These are phyloP conservation scores for Cudoniella acicularis DNA, from an alignment of 495 filamentous ascomycete genomes.

Conservation along the genomic window DNA sequence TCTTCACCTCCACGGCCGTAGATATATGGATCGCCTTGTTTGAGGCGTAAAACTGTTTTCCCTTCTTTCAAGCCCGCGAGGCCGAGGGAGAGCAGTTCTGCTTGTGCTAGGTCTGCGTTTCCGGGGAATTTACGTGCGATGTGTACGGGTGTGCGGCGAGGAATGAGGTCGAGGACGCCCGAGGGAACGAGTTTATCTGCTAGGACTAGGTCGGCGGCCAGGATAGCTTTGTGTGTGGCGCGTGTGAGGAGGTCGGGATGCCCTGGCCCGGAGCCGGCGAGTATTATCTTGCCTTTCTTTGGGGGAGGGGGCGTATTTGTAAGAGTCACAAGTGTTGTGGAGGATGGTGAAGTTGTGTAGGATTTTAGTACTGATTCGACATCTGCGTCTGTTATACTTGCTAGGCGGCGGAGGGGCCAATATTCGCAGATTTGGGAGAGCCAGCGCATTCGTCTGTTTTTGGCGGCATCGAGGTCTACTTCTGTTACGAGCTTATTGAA, in stretches of 20 bases:
- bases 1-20: conserved; percentile 95
- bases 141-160: conserved; percentile 80
- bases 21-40: conserved; percentile 95
- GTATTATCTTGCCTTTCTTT: conserved; percentile 57
- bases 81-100: conserved; percentile 80
- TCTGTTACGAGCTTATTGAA: conserved; percentile 83
- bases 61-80: conserved; percentile 68
- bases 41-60: conserved; percentile 78
- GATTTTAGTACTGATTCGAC: conserved; percentile 66
- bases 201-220: conserved; percentile 78
- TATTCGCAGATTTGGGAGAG: conserved; percentile 96
- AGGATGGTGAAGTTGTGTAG: conserved; percentile 45
- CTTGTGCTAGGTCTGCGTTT: conserved; percentile 90
- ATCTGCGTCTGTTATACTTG: conserved; percentile 73
- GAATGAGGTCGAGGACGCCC: conserved; percentile 81
- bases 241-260: conserved; percentile 87
- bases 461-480: conserved; percentile 67
- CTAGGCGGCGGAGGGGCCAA: conserved; percentile 85
- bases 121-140: conserved; percentile 98
- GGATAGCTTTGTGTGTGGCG: conserved; percentile 84
- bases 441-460: conserved; percentile 85
- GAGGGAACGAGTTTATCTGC: conserved; percentile 95
- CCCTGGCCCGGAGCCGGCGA: conserved; percentile 91
- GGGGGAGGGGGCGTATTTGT: conserved; percentile 6
- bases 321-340: conserved; percentile 8